These are phyloP conservation scores for Amaranthus tricolor DNA, from an alignment of 179 eudicot species.

Conservation along the genomic window DNA sequence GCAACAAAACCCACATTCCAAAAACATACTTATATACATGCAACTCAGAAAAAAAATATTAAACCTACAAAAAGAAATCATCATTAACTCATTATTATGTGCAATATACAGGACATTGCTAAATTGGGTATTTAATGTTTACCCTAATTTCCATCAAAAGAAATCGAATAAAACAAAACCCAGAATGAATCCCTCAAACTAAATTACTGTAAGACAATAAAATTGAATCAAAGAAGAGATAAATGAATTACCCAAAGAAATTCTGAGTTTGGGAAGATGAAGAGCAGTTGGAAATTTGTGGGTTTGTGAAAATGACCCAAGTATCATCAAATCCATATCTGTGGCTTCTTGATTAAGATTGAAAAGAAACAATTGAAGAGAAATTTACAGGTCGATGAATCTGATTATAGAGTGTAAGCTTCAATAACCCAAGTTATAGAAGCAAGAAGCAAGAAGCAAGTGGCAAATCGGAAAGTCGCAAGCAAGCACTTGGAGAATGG, in stretches of 20 bases:
- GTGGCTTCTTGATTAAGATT: neutral
- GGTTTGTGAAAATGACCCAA: conserved; percentile 24
- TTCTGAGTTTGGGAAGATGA: conserved; percentile 22
- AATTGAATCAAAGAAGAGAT: neutral
- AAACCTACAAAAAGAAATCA: neutral
- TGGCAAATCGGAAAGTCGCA: too few relatives aligned
- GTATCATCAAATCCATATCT: conserved; percentile 26
- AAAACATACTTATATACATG: neutral
- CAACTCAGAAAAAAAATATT: neutral
- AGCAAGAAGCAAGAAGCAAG: too few relatives aligned
- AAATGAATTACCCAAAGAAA: conserved; percentile 1
- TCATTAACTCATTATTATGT: too few relatives aligned
- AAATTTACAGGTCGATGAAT: neutral
- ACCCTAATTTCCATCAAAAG: neutral
- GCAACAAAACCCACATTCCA: conserved; percentile 1
- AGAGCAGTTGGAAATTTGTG: conserved; percentile 20
- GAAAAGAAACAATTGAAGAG: neutral
- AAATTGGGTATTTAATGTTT: too few relatives aligned
- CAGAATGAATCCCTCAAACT: neutral
- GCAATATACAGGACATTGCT: too few relatives aligned
- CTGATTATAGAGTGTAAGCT: too few relatives aligned
- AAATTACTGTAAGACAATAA: neutral
- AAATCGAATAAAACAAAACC: neutral
- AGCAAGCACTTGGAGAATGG: too few relatives aligned
- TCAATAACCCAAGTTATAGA: too few relatives aligned